A percentile compares a stretch with the other conserved stretches of the same genome.
Conservation (phyloP, 2,329 filamentous ascomycete species). For the Juglanconis sp. region DNA sequence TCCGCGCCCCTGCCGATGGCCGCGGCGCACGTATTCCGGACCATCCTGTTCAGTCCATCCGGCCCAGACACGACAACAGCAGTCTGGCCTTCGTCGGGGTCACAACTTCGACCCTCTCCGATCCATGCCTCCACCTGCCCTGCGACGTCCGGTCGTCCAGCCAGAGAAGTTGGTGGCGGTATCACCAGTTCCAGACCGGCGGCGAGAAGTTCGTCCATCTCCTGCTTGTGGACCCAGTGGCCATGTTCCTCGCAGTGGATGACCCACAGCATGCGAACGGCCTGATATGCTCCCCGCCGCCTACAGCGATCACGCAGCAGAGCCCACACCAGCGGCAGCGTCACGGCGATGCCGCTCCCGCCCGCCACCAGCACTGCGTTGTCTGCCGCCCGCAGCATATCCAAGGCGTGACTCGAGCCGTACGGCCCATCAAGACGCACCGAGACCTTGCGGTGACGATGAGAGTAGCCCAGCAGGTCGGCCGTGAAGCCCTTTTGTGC, state of each 20-base stretch:
- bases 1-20: constrained; percentile 45
- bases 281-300: constrained; percentile 22
- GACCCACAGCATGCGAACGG: constrained; percentile 57
- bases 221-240: constrained; percentile 49
- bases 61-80: constrained; percentile 61
- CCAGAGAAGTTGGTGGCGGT: constrained; percentile 51
- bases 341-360: constrained; percentile 63
- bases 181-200: constrained; percentile 51
- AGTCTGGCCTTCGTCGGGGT: constrained; percentile 28
- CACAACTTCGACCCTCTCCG: constrained; percentile 19
- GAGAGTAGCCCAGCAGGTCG: constrained; percentile 51
- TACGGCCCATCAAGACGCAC: constrained; percentile 64
- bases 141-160: constrained; percentile 51
- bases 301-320: constrained; percentile 27
- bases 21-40: constrained; percentile 55
- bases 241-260: constrained; percentile 51
- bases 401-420: constrained; percentile 53
- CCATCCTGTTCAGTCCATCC: constrained; percentile 56
- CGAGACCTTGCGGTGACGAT: constrained; percentile 34
- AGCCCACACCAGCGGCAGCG: constrained; percentile 58
- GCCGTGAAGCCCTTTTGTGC: constrained; percentile 58
- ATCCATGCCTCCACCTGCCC: constrained; percentile 39
- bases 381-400: constrained; percentile 46
- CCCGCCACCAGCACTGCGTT: constrained; percentile 57
- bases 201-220: constrained; percentile 45